Percentiles rank a stretch among this genome's conserved stretches.
These are phyloP conservation scores for Citrullus mucosospermus DNA, from an alignment of 306 rosid species.

Conservation along the genomic window DNA sequence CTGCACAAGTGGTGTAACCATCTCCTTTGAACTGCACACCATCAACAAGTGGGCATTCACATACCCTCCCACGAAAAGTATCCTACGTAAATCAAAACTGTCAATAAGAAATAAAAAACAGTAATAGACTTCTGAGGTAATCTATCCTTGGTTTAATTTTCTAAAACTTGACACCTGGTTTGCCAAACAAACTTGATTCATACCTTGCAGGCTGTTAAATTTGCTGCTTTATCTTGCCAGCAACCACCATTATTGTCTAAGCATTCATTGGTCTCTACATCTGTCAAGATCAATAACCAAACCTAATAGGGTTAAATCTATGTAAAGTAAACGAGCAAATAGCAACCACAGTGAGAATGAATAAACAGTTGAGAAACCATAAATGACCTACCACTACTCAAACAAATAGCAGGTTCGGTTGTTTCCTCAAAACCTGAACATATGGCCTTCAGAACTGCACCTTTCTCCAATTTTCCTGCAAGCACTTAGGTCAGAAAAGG, in stretches of 20 bases:
- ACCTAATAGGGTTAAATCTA: slow-evolving; percentile 5
- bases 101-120: background rate
- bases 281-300: slow-evolving; percentile 27
- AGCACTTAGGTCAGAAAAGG: slow-evolving; percentile 19
- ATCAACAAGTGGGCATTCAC: slow-evolving; percentile 88
- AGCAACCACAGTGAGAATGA: background rate
- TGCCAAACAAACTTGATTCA: slow-evolving; percentile 6
- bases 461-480: slow-evolving; percentile 90
- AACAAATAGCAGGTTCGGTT: slow-evolving; percentile 94
- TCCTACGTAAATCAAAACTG: slow-evolving; percentile 41
- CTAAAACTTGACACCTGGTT: slow-evolving; percentile 1
- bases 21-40: slow-evolving; percentile 99
- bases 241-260: slow-evolving; percentile 90
- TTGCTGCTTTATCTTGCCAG: slow-evolving; percentile 76
- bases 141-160: background rate
- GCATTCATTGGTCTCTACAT: slow-evolving; percentile 97
- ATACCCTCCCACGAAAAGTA: slow-evolving; percentile 96
- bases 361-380: background rate
- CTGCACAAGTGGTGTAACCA: slow-evolving; percentile 83
- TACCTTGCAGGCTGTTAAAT: slow-evolving; percentile 97
- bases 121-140: background rate
- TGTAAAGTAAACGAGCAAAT: slow-evolving; percentile 3
- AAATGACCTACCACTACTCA: slow-evolving; percentile 64
- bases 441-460: slow-evolving; percentile 92
- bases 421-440: slow-evolving; percentile 99